Base-by-base conservation (phyloP, 768 basidiomycete species). In the Suillus alpinus region DNA sequence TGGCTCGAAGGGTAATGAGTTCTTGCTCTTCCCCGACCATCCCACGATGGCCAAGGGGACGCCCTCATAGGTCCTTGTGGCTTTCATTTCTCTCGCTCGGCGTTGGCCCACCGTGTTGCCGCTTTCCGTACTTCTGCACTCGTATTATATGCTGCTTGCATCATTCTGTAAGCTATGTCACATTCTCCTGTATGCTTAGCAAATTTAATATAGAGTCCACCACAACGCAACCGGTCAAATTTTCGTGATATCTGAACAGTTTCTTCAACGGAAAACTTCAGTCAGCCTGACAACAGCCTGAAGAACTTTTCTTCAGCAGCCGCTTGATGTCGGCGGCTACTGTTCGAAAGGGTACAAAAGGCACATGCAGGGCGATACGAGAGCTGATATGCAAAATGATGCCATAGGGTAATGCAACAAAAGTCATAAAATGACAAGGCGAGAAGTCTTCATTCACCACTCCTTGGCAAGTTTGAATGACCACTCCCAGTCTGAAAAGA, bases 391-490 rank as follows among this genome's bases (percentile, higher is more conserved):
- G 72, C 66, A 12, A 62, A 65, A 67, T 63, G 62, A 68, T 69
- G 69, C 65, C 63, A 67, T 62, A 65, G 62, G 65, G 71, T 60
- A 63, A 69, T 70, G 63, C 61, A 62, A 62, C n/a, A 65, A 61
- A 29, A 59, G 41, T 18, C 23, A n/a, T 40, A 32, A 63, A 62
- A 62, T 37, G 37, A 63, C 62, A 63, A 57, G 29, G 47, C 32
- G 26, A 37, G 20, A 37, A 56, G 39, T 26, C 47, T 26, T 36
- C 50, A 52, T 73, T 80, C 72, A 89, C 95, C 95, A 98, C 66
- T 95, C 94, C 78, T 96, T 96, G 47, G 81, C 86, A 61, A 98
- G 82, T 73, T 94, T 96, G 83, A 98, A 97, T 29, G 71, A 75
- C 95, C 95, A 98, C 6, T 76, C 75, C 74, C 74, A 75, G 29